Conservation (phyloP, 2,329 filamentous ascomycete species). For the Colletotrichum orbiculare region DNA sequence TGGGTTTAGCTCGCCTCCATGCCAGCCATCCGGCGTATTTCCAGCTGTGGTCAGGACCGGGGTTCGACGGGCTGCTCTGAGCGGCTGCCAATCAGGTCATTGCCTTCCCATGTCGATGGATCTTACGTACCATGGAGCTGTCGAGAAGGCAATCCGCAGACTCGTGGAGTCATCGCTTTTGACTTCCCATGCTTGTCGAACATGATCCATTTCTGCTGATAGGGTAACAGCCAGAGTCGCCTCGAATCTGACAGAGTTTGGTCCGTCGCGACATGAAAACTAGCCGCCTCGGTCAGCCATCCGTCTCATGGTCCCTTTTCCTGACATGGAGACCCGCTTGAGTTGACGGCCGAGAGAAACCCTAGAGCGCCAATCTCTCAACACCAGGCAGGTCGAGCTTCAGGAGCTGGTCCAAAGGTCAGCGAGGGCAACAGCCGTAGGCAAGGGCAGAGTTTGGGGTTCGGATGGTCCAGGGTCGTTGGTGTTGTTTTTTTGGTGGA, state of each 20-base stretch:
- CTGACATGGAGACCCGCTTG: conserved; percentile 4
- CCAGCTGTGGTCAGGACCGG: conserved; percentile 22
- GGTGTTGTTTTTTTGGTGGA: conserved; percentile 32
- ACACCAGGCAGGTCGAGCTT: conserved; percentile 15
- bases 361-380: conserved; percentile 20
- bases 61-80: conserved; percentile 22
- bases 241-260: too few species aligned
- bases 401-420: background rate
- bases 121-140: conserved; percentile 23
- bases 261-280: too few species aligned
- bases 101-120: background rate
- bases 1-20: conserved; percentile 34
- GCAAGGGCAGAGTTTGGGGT: conserved; percentile 10
- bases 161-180: conserved; percentile 14
- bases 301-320: background rate
- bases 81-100: conserved; percentile 30
- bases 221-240: too few species aligned
- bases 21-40: conserved; percentile 39
- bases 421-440: conserved; percentile 1
- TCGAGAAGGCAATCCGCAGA: conserved; percentile 14
- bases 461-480: background rate
- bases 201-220: too few species aligned
- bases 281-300: too few species aligned
- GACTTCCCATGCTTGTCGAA: background rate
- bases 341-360: background rate